phyloP scores from a whole-genome alignment of 2,329 filamentous ascomycete species.

The Hypoxylon rubiginosum region DNA sequence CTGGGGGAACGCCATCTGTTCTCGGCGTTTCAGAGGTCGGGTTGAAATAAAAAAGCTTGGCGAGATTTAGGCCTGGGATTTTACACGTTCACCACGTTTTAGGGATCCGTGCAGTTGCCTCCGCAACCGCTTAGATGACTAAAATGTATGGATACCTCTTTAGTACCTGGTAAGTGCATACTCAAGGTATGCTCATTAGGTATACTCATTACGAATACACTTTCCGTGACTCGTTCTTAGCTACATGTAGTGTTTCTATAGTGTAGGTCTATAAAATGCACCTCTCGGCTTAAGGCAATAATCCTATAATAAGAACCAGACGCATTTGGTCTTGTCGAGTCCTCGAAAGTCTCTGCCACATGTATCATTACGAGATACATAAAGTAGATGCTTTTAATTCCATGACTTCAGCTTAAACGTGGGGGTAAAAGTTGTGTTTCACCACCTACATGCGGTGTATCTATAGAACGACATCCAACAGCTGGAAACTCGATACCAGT shows the following conservation, averaged over 20 bases:
- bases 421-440: not conserved
- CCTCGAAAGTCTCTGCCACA: not conserved
- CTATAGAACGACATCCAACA: not conserved
- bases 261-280: not conserved
- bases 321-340: not conserved
- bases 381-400: not conserved
- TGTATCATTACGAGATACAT: not conserved
- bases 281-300: no score
- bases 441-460: not conserved
- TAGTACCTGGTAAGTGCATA: not conserved
- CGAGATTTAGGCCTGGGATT: conserved; percentile 2
- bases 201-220: not conserved
- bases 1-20: conserved; percentile 36
- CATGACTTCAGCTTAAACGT: not conserved
- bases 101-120: conserved; percentile 22
- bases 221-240: not conserved
- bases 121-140: conserved; percentile 1
- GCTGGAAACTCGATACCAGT: no score
- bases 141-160: conserved; percentile 15
- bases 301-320: no score
- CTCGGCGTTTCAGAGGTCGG: conserved; percentile 23
- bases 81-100: not conserved
- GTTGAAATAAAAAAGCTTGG: conserved; percentile 11
- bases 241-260: no score
- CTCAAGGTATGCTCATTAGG: not conserved